Evolutionary conservation across 257 asterid genomes (phyloP), one percentile per base, ranked within the genome.

Genomic region (Striga asiatica): DNA sequence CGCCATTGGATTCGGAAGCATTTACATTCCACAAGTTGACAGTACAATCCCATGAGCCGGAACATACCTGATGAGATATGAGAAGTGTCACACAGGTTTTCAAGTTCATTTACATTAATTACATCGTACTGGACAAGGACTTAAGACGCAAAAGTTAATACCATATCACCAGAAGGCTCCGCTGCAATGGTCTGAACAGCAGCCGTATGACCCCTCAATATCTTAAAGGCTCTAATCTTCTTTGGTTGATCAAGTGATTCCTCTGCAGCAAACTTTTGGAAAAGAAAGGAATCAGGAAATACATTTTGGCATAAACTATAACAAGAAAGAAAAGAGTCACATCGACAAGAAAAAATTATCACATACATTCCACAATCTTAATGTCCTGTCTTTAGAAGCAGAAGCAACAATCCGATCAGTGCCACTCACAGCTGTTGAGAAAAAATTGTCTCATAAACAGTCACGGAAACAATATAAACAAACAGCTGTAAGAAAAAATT

Each of bases 31-130:
- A 92, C 76, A 92, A 69, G 60, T 69, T 77, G 61, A 92, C 67
- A 68, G 81, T 67, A 60, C 78, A 69, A 64, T 92, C 99, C 99
- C 99, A 92, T 29, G 99, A 88, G 64, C 99, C 99, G 12, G 99
- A 84, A 67, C 93, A 88, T 48, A 88, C 81, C 99, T 92, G 67
- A 54, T 16, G 66, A 55, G 11, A 69, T 41, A 61, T 41, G 58
- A 37, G 71, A 56, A 50, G 35, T 52, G 49, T 46, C 52, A 43
- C 61, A 58, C 52, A 73, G 34, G 24, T 34, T 47, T n/a, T n/a
- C 21, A 53, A 27, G 12, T 29, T 56, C 45, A 50, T 8, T 12
- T 21, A 17, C 29, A 55, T 13, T 49, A 22, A 51, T 34, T 35
- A 48, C 31, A 43, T 45, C 46, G 38, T 7, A n/a, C 17, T 37